Evolutionary conservation across 2,329 filamentous ascomycete genomes (phyloP).

Genomic region (Metarhizium rileyi): DNA sequence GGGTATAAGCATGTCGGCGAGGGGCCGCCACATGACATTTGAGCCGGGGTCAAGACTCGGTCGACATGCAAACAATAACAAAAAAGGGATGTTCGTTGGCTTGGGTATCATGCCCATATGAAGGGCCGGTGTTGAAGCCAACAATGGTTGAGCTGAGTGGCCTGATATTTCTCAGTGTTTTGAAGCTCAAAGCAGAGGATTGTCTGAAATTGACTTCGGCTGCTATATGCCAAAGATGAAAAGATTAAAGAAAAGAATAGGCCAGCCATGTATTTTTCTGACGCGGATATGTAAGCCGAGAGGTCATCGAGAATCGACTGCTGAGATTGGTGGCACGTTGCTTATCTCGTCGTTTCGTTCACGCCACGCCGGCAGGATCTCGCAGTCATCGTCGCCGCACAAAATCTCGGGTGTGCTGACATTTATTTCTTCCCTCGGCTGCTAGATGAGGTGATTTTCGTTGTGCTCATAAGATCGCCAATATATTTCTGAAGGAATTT

Average conservation of each 20-base stretch:
- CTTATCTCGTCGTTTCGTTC: neutral
- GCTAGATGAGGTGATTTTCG: slow-evolving; percentile 55
- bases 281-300: neutral
- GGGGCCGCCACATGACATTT: neutral
- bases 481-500: slow-evolving; percentile 98
- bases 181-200: neutral
- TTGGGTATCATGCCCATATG: slow-evolving; percentile 21
- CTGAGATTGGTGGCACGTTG: neutral
- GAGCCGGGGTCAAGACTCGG: neutral
- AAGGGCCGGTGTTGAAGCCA: slow-evolving; percentile 8
- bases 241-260: neutral
- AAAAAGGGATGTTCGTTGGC: slow-evolving; percentile 14
- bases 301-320: neutral
- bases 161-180: neutral
- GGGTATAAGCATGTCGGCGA: neutral
- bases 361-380: neutral
- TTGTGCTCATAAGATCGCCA: slow-evolving; percentile 86
- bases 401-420: neutral
- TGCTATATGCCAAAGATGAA: neutral
- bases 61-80: neutral
- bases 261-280: neutral
- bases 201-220: neutral
- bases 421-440: slow-evolving; percentile 44
- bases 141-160: neutral
- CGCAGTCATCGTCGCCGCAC: neutral